phyloP scores from a whole-genome alignment of 768 basidiomycete species.

The Termitomyces sp. region DNA sequence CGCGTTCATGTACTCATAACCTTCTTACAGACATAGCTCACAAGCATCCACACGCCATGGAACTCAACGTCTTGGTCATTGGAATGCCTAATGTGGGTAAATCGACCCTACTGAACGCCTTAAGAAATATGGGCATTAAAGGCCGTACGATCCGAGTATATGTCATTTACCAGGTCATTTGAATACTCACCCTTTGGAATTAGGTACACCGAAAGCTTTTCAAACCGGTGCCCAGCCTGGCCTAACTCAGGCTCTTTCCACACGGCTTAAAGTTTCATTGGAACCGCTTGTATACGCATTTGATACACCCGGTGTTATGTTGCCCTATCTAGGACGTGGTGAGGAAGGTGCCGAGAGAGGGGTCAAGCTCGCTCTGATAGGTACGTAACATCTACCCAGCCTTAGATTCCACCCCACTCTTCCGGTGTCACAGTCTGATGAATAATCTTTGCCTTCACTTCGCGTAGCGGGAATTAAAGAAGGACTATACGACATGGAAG shows the following conservation, averaged over 20 bases:
- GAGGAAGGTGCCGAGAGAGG: slow-evolving; percentile 86
- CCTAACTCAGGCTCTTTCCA: slow-evolving; percentile 85
- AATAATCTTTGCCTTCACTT: slow-evolving; percentile 8
- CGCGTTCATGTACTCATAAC: slow-evolving; percentile 8
- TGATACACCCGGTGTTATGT: slow-evolving; percentile 96
- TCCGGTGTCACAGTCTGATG: slow-evolving; percentile 20
- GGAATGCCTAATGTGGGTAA: slow-evolving; percentile 99
- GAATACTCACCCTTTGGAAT: slow-evolving; percentile 5
- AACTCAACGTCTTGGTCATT: slow-evolving; percentile 87
- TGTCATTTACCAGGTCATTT: slow-evolving; percentile 8
- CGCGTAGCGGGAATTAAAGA: slow-evolving; percentile 89
- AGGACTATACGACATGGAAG: slow-evolving; percentile 82
- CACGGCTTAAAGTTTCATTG: slow-evolving; percentile 79
- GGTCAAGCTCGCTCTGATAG: slow-evolving; percentile 89
- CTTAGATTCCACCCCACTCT: slow-evolving; percentile 10
- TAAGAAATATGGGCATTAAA: slow-evolving; percentile 82
- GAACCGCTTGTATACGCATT: slow-evolving; percentile 88
- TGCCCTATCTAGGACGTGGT: slow-evolving; percentile 89
- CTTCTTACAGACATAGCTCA: slow-evolving; percentile 60
- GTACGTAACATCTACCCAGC: slow-evolving; percentile 48
- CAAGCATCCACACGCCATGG: slow-evolving; percentile 65
- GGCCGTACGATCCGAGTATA: slow-evolving; percentile 59
- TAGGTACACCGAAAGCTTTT: slow-evolving; percentile 85
- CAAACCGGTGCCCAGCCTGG: slow-evolving; percentile 89
- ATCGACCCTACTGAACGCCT: slow-evolving; percentile 88